Evolutionary conservation across 768 basidiomycete genomes (phyloP), one percentile per base, ranked within the genome.

Genomic region (Collybia sp.): DNA sequence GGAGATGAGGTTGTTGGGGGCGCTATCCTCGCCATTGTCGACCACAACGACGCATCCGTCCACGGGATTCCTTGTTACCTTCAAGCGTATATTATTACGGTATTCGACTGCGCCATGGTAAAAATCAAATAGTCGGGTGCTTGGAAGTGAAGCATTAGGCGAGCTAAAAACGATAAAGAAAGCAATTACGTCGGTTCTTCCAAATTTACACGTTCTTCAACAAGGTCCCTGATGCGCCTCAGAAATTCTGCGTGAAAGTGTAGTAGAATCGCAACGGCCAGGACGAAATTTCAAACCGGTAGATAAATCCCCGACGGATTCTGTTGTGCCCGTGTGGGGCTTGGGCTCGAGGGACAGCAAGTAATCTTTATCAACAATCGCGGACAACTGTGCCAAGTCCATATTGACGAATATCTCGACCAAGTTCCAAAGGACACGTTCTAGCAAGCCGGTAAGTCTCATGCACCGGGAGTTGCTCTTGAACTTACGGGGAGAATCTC

Each of bases 391-490:
- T 5, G 79, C 83, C 10, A 85, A 65, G 52, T 89, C 86, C 69
- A 89, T 74, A 52, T 85, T 77, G 2, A 78, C 75, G 57, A 82
- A 86, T 37, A 83, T 69, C 58, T 87, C 85, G 38, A 83, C 67
- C 36, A 87, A 60, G 19, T 72, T 70, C 73, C 76, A 80, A 43
- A 85, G 61, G 4, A 72, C 63, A 30, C 65, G 63, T 9, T 71
- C 82, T 82, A 50, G 1, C 30, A 34, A 30, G 30, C 18, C 44
- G 34, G 48, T 11, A 43, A 42, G 32, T 20, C 2, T 40, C 20
- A 30, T 16, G 30, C 33, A 33, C 6, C 20, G 11, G 16, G 30
- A 34, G 12, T 13, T 42, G 6, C 25, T 41, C 16, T 41, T 6
- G 30, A 44, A 38, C 56, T 25, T 47, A 68, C 70, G 64, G 44